phyloP scores from a whole-genome alignment of 768 basidiomycete species.

The Panaeolus papilionaceus region DNA sequence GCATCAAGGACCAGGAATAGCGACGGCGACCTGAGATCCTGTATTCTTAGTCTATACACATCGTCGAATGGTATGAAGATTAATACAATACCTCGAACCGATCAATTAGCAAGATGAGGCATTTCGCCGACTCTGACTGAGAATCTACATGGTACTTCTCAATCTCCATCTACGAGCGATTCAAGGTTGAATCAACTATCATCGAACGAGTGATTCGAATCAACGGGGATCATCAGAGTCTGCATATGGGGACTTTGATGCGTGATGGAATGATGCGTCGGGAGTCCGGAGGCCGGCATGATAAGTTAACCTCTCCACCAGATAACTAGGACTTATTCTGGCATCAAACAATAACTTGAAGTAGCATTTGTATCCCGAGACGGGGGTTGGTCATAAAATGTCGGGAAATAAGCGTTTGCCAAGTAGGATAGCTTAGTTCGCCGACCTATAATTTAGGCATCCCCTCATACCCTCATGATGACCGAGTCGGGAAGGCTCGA shows the following conservation, averaged over 20 bases:
- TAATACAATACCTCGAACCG: neutral
- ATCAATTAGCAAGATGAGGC: neutral
- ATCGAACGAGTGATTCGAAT: conserved; percentile 9
- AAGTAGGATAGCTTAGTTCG: neutral
- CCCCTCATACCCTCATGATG: neutral
- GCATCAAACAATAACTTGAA: neutral
- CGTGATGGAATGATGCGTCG: neutral
- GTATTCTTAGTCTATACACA: neutral
- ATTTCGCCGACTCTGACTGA: neutral
- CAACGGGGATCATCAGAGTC: conserved; percentile 10
- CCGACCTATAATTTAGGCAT: neutral
- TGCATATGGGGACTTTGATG: neutral
- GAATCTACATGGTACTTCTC: neutral
- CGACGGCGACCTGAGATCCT: conserved; percentile 10
- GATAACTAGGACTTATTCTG: neutral
- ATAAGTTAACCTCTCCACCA: conserved; percentile 5
- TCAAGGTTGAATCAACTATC: neutral
- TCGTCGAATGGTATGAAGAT: neutral
- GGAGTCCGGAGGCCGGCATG: neutral
- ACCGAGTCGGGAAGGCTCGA: neutral
- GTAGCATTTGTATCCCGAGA: neutral
- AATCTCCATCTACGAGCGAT: conserved; percentile 2
- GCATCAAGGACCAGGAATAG: conserved; percentile 1
- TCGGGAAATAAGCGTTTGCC: conserved; percentile 3
- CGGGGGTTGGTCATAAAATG: neutral